A percentile compares a stretch with the other conserved stretches of the same genome.
These are phyloP conservation scores for Pythium sp. DNA, from an alignment of 352 stramenopile species.

Conservation along the genomic window DNA sequence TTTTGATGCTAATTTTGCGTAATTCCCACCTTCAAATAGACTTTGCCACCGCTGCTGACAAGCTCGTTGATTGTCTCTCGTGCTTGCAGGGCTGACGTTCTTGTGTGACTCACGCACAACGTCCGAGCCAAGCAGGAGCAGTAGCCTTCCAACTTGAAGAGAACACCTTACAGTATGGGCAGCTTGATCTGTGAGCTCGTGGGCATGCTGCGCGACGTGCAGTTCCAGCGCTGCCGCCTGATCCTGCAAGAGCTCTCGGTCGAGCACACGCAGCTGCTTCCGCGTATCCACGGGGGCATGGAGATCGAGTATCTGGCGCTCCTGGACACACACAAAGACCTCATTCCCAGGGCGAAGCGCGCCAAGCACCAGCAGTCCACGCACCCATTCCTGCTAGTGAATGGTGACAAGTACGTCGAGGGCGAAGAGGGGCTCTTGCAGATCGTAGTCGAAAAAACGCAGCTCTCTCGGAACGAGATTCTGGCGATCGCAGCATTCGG, in stretches of 20 bases:
- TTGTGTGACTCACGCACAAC: too few species aligned
- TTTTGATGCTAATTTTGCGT: too few species aligned
- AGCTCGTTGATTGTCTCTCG: too few species aligned
- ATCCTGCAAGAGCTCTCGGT: constrained; percentile 59
- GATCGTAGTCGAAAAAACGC: constrained; percentile 51
- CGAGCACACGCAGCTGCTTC: constrained; percentile 47
- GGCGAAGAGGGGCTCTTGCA: constrained; percentile 56
- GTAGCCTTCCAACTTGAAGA: neutral
- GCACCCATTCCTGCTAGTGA: constrained; percentile 51
- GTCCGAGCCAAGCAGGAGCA: neutral
- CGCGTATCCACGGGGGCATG: constrained; percentile 42
- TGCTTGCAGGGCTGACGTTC: too few species aligned
- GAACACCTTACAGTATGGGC: neutral
- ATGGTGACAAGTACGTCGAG: constrained; percentile 42
- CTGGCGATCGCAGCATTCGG: constrained; percentile 56
- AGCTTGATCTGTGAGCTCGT: constrained; percentile 53
- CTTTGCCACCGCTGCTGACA: too few species aligned
- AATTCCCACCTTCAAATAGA: too few species aligned
- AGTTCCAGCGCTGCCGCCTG: constrained; percentile 60
- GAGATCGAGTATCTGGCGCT: constrained; percentile 57
- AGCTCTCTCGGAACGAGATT: constrained; percentile 47
- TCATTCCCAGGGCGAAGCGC: constrained; percentile 30
- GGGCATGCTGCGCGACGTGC: constrained; percentile 47
- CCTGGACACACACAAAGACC: constrained; percentile 28
- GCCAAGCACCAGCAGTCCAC: constrained; percentile 27